Evolutionary conservation across 2,329 filamentous ascomycete species (phyloP), one percentile per base, ranked within the genome.

Genomic region (Sclerotinia spermophila): DNA sequence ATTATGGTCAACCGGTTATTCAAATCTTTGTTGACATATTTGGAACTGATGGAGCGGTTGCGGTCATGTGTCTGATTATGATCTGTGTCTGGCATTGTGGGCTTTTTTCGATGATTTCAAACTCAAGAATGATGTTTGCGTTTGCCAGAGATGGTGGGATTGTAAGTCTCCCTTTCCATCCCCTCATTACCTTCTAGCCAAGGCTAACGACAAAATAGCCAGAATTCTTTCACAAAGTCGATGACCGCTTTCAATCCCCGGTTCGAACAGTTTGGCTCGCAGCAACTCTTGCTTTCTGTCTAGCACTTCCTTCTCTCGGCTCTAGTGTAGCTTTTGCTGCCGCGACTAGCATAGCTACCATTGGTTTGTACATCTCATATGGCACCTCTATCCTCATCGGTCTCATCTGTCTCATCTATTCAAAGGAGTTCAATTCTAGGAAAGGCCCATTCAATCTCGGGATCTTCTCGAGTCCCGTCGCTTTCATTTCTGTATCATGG

Each of bases 11-110:
- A 75, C 86, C 86, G 0, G 84, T 89, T 7, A 79, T 88, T 5
- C 86, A 88, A 78, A 88, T 89, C 53, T 81, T 89, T 30, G 81
- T 88, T 21, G 86, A 88, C 74, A 78, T 87, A 4, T 86, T 86
- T 71, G 86, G 86, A 5, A 82, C 86, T 69, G 79, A 85, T 61
- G 86, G 86, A 5, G 86, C 86, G 0, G 82, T 88, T 13, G 86
- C 81, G 1, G 76, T 88, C 10, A 87, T 88, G 78, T 82, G 80
- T 0, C 78, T 88, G 21, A 82, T 88, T 72, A 87, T 88, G 74
- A 79, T 88, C 44, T 88, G 86, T 70, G 84, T 88, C 5, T 89
- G 86, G 86, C 86, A 88, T 76, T 87, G 86, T 71, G 86, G 86
- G 0, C 81, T 88, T 0, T 88, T 89, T 75, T 84, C 82, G 66